Evolutionary conservation across 768 basidiomycete genomes (phyloP).

Genomic region (Suillus occidentalis): DNA sequence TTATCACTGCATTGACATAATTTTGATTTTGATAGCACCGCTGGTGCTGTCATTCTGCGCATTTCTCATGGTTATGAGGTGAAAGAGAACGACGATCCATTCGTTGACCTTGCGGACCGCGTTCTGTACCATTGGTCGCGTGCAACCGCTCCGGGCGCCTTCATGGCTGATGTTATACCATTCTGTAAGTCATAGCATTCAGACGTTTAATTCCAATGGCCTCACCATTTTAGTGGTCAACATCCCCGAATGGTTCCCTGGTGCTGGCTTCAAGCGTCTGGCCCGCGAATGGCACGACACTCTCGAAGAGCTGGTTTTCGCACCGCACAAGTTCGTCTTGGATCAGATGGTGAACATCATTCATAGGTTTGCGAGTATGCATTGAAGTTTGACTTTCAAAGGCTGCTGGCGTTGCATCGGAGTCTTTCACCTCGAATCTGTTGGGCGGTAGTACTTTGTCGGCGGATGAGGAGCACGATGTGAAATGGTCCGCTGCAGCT

Average conservation of each 20-base stretch:
- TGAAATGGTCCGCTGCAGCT: constrained; percentile 59
- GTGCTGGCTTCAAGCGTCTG: constrained; percentile 51
- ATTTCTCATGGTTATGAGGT: constrained; percentile 59
- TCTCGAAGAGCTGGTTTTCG: constrained; percentile 54
- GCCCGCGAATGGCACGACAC: constrained; percentile 57
- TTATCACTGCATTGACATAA: background rate
- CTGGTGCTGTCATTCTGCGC: constrained; percentile 53
- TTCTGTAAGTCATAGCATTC: constrained; percentile 25
- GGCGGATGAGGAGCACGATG: constrained; percentile 53
- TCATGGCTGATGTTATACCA: constrained; percentile 55
- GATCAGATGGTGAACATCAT: constrained; percentile 50
- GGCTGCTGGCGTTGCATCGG: constrained; percentile 48
- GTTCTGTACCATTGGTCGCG: constrained; percentile 53
- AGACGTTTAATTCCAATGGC: background rate
- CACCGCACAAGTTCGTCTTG: constrained; percentile 57
- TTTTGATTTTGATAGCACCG: constrained; percentile 34
- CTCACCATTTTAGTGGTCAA: constrained; percentile 33
- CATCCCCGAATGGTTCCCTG: constrained; percentile 61
- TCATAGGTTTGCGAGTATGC: background rate
- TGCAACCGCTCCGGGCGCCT: constrained; percentile 47
- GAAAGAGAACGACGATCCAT: constrained; percentile 50
- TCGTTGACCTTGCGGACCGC: constrained; percentile 48
- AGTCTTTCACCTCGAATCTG: constrained; percentile 58
- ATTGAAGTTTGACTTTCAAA: constrained; percentile 23
- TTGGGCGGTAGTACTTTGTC: constrained; percentile 51